Evolutionary conservation across 139 green algal genomes (phyloP), one percentile per base, ranked within the genome.

Genomic region (Parachlorella kessleri): DNA sequence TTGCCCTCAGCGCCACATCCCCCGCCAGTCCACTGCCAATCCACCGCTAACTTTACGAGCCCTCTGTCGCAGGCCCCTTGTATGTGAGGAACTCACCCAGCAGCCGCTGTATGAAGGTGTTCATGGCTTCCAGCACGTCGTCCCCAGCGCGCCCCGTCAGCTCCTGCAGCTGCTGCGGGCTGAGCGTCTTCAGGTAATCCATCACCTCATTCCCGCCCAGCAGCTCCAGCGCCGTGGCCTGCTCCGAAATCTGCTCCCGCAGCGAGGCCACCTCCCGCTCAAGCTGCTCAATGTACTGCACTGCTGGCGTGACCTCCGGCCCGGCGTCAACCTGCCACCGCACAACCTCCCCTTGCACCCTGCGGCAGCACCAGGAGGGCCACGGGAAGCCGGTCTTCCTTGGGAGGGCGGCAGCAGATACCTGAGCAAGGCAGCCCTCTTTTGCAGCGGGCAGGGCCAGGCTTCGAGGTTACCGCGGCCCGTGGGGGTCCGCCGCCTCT

Each of bases 61-160:
- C n/a, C n/a, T n/a, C n/a, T n/a, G n/a, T n/a, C n/a, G n/a, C n/a
- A n/a, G n/a, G n/a, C n/a, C n/a, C n/a, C n/a, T n/a, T n/a, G n/a
- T n/a, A n/a, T n/a, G n/a, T n/a, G n/a, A n/a, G n/a, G n/a, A n/a
- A 6, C 64, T 68, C 66, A 69, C 81, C 90, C 80, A 98, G 84
- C 30, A 97, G 79, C 37, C 91, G 71, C 72, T 89, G 72, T 35
- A 98, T 87, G 71, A 98, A 96, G 3, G 85, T 9, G 78, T 95
- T 94, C 91, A 98, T 98, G 0, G 94, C 93, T 35, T 96, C 92
- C 30, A 90, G 55, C 14, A 95, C 91, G n/a, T 96, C 94, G 40
- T 90, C 77, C 39, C 84, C 72, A 6, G 81, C 80, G 36, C 70
- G 66, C 8, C 76, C 75, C n/a, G 86, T 90, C 59, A 92, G 67